Evolutionary conservation across 441 rosid genomes (phyloP), one percentile per base, ranked within the genome.

Genomic region (Erodium texanum): DNA sequence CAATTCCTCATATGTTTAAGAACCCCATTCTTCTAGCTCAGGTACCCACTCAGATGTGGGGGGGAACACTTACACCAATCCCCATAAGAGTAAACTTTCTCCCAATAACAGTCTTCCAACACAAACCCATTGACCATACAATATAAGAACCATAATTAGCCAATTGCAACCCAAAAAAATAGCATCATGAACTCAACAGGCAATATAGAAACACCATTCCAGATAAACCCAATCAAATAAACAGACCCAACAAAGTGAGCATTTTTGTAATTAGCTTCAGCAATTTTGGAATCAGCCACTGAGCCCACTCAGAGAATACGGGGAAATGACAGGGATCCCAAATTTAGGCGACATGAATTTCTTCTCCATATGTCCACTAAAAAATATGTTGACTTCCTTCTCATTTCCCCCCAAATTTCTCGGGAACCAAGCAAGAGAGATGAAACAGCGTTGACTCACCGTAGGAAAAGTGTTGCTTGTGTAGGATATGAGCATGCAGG

Each of bases 371-470:
- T 7, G 38, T 34, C 9, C 38, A 15, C 16, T 12, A 14, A 48
- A 48, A 48, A 48, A 54, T 16, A 34, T 34, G 38, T 34, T 34
- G 38, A 34, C 38, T 34, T 34, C 8, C 38, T 5, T 34, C 9
- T 34, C 38, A 34, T 34, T 34, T 34, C 1, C 23, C 71, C 23
- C 50, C 20, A 71, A 75, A 65, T 75, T 75, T 75, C 74, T 59
- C 61, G 22, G 74, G 66, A 69, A 73, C 24, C 69, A 74, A 69
- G 69, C 78, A 52, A 58, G 66, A 68, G 27, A 23, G 7, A 20
- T 74, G 18, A 68, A 56, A 54, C 11, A 27, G 29, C 62, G 29
- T 62, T 62, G 34, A 62, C 65, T 62, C 15, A 62, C 65, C 65
- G 65, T 62, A 15, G 65, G 5, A 54, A 16, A 68, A 22, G 64